Evolutionary conservation across 2,329 filamentous ascomycete genomes (phyloP), one percentile per base, ranked within the genome.

Genomic region (Trichoderma gracile): DNA sequence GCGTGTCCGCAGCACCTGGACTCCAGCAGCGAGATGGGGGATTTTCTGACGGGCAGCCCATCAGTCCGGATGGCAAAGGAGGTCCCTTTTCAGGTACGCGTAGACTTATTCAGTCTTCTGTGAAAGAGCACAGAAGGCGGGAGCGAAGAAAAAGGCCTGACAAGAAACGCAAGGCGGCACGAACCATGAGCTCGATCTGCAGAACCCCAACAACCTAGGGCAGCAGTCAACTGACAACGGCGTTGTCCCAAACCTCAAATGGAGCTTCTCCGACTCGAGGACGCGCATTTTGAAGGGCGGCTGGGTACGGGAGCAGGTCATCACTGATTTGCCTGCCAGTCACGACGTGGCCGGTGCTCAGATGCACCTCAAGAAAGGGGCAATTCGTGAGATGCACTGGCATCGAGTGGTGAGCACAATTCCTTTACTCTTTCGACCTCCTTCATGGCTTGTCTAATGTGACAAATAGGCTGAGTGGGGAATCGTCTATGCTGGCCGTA

Each of bases 211-310:
- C 67, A 86, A 87, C 69, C 80, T 90, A 1, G 86, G 85, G 15
- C 79, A 80, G 53, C 83, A 89, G 69, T 77, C 80, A 17, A 89
- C 87, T 1, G 88, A 90, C 71, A 81, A 79, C 54, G 88, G 88
- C 17, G 77, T 82, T 12, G 87, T 90, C 0, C 84, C 85, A 0
- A 90, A 90, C 71, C 77, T 89, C 68, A 90, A 89, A 72, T 85
- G 87, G 88, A 84, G 85, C 60, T 90, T 90, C 75, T 89, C 86
- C 0, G 84, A 89, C 73, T 89, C 86, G 25, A 87, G 85, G 75
- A 87, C 85, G 1, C 81, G 80, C 25, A 79, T 89, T 42, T 79
- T 86, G 58, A 82, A 82, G 27, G 88, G 87, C 1, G 88, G 88
- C 2, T 90, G 87, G 87, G 82, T 85, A 1, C 80, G 87, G 25